Evolutionary conservation across 2,329 filamentous ascomycete genomes (phyloP).

Genomic region (Trichoderma brevicompactum): DNA sequence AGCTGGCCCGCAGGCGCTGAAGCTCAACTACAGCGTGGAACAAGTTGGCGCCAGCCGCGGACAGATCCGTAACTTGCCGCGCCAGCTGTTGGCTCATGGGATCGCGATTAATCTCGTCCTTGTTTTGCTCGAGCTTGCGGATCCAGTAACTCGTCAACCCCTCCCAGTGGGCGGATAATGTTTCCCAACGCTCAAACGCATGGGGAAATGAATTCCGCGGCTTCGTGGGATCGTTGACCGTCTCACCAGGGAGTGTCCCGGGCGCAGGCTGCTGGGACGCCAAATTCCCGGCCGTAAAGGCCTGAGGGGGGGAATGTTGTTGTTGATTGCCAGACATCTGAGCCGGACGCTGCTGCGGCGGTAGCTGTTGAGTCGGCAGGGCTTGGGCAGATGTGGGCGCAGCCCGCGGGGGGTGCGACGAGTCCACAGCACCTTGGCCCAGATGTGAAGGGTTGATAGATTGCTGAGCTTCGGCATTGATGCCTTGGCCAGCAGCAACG

Average conservation of each 20-base stretch:
- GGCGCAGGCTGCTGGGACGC: constrained; percentile 31
- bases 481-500: constrained; percentile 47
- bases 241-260: constrained; percentile 32
- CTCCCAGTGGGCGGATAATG: constrained; percentile 96
- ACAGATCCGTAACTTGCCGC: constrained; percentile 94
- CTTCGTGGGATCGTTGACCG: constrained; percentile 38
- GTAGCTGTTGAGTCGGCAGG: constrained; percentile 34
- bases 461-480: constrained; percentile 40
- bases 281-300: constrained; percentile 26
- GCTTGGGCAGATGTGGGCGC: constrained; percentile 30
- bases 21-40: constrained; percentile 98
- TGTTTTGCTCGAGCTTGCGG: constrained; percentile 85
- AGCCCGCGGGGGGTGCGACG: constrained; percentile 32
- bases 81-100: constrained; percentile 86
- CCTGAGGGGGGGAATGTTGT: constrained; percentile 27
- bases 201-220: constrained; percentile 82
- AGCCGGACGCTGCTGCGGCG: constrained; percentile 30
- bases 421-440: constrained; percentile 37
- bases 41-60: constrained; percentile 91
- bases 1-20: constrained; percentile 89
- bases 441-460: constrained; percentile 43
- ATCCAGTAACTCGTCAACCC: constrained; percentile 98
- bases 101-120: constrained; percentile 79
- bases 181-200: constrained; percentile 97
- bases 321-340: constrained; percentile 25